Conservation (phyloP, 2,329 filamentous ascomycete genomes). For the Beauveria medogensis region DNA sequence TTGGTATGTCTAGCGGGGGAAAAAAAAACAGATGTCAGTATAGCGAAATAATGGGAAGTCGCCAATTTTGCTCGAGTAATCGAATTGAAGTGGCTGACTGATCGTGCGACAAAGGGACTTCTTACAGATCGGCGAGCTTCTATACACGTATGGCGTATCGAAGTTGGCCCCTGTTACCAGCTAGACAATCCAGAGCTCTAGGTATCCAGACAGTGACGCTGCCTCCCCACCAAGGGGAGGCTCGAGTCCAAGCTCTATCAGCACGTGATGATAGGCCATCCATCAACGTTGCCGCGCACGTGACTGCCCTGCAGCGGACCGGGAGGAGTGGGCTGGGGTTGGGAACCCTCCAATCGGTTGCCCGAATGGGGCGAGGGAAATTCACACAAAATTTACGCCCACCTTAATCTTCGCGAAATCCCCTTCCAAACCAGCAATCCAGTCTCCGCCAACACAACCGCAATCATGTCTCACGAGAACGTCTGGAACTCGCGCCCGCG, state of each 20-base stretch:
- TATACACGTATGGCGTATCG: slow-evolving; percentile 9
- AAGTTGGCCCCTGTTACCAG: slow-evolving; percentile 3
- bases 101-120: not conserved
- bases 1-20: slow-evolving; percentile 11
- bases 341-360: slow-evolving; percentile 29
- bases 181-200: not conserved
- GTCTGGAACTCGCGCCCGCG: slow-evolving; percentile 99
- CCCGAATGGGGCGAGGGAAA: slow-evolving; percentile 22
- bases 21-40: not conserved
- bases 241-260: not conserved
- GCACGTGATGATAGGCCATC: slow-evolving; percentile 17
- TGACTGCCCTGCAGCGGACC: slow-evolving; percentile 11
- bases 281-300: slow-evolving; percentile 11
- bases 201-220: not conserved
- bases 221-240: not conserved
- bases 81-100: not conserved
- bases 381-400: slow-evolving; percentile 34
- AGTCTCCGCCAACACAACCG: slow-evolving; percentile 25
- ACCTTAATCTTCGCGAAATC: slow-evolving; percentile 27
- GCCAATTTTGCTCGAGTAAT: not conserved
- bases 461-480: slow-evolving; percentile 70
- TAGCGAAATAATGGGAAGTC: not conserved
- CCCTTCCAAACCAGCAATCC: slow-evolving; percentile 21
- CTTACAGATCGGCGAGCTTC: slow-evolving; percentile 6
- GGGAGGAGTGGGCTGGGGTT: slow-evolving; percentile 25